These are phyloP conservation scores for Polymyxa betae DNA, from an alignment of 208 protist genomes.

Conservation along the genomic window DNA sequence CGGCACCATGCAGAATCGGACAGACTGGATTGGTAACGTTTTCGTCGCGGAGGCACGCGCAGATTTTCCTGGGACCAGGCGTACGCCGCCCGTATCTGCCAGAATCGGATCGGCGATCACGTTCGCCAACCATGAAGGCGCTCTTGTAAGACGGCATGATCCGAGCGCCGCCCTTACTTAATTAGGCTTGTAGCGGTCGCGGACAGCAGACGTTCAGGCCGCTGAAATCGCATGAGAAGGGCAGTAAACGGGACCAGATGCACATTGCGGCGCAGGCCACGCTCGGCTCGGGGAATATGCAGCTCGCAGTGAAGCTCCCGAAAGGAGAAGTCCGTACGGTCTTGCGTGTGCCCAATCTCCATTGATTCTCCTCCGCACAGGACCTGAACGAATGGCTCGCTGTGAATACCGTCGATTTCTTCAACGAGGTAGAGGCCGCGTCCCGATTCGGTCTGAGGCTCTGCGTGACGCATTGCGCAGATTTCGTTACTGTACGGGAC, in stretches of 20 bases:
- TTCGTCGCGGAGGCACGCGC: too few relatives aligned
- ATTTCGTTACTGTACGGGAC: slow-evolving; percentile 97
- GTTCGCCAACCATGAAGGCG: slow-evolving; percentile 13
- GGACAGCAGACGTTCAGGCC: slow-evolving; percentile 23
- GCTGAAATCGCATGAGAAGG: slow-evolving; percentile 32
- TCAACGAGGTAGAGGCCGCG: slow-evolving; percentile 95
- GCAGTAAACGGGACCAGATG: slow-evolving; percentile 43
- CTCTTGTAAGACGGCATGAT: neutral
- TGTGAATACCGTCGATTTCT: slow-evolving; percentile 96
- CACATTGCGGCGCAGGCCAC: slow-evolving; percentile 17
- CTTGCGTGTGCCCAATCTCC: neutral
- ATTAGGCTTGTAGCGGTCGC: neutral
- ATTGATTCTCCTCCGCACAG: neutral
- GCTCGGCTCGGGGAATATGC: slow-evolving; percentile 61
- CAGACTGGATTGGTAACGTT: too few relatives aligned
- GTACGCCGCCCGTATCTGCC: too few relatives aligned
- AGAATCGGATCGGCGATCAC: neutral
- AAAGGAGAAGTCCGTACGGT: slow-evolving; percentile 72
- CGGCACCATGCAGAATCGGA: too few relatives aligned
- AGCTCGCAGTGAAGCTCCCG: slow-evolving; percentile 64
- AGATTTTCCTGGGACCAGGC: too few relatives aligned
- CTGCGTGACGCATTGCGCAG: slow-evolving; percentile 46
- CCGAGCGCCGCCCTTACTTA: neutral
- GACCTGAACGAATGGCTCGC: slow-evolving; percentile 95
- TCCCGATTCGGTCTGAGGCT: neutral